Evolutionary conservation across 129 eudicot species (phyloP).

Genomic region (Pseudognaphalium luteoalbum): DNA sequence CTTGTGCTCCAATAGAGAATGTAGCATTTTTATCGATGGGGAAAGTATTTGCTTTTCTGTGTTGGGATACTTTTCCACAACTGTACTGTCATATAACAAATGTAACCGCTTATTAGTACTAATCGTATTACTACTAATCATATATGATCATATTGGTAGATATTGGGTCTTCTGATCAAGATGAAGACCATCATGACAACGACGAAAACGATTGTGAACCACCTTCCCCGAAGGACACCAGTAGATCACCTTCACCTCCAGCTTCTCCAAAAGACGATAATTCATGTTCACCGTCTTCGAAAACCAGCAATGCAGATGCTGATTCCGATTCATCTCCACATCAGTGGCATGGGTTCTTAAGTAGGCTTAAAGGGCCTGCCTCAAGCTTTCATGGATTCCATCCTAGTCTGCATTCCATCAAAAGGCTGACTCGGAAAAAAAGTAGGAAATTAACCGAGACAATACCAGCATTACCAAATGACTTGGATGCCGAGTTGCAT

Average conservation of each 20-base stretch:
- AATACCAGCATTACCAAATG: constrained; percentile 49
- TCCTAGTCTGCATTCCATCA: constrained; percentile 58
- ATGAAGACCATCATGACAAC: constrained; percentile 36
- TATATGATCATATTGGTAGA: constrained; percentile 33
- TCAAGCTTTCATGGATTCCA: constrained; percentile 59
- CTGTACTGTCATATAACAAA: background rate
- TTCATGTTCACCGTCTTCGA: constrained; percentile 39
- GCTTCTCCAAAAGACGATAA: constrained; percentile 27
- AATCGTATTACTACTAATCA: too few species aligned
- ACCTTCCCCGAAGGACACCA: constrained; percentile 28
- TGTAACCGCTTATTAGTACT: background rate
- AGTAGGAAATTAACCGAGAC: constrained; percentile 44
- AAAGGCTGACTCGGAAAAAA: constrained; percentile 61
- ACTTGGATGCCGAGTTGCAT: constrained; percentile 50
- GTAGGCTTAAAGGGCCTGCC: constrained; percentile 50
- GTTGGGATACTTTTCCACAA: background rate
- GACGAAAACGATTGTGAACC: constrained; percentile 36
- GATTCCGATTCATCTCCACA: constrained; percentile 30
- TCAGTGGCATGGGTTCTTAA: constrained; percentile 75
- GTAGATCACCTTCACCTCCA: constrained; percentile 39
- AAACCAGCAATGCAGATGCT: constrained; percentile 37
- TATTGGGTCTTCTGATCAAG: constrained; percentile 39
- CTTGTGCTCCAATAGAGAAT: background rate
- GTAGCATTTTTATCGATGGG: background rate
- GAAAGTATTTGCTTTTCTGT: background rate